Evolutionary conservation across 2,329 filamentous ascomycete genomes (phyloP).

Genomic region (Drechslerella coelobrocha): DNA sequence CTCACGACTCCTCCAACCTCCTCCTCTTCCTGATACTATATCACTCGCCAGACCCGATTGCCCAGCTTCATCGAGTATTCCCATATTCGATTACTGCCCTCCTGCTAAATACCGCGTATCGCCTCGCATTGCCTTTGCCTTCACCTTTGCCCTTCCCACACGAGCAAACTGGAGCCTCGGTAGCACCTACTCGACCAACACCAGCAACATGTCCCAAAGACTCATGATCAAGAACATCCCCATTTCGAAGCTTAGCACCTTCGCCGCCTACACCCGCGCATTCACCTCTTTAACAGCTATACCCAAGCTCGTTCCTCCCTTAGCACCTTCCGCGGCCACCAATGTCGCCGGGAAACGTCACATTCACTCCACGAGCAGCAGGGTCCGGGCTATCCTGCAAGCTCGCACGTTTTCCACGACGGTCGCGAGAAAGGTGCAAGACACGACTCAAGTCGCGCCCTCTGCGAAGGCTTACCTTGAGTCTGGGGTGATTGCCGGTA

Average conservation of each 20-base stretch:
- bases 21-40: neutral
- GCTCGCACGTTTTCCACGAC: constrained; percentile 50
- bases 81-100: neutral
- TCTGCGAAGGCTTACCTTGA: constrained; percentile 79
- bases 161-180: constrained; percentile 39
- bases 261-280: constrained; percentile 48
- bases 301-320: constrained; percentile 44
- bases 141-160: neutral
- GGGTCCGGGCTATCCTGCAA: constrained; percentile 47
- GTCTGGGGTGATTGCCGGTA: constrained; percentile 81
- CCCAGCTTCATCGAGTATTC: neutral
- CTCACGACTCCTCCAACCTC: neutral
- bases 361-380: constrained; percentile 14
- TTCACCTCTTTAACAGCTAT: constrained; percentile 50
- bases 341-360: constrained; percentile 47
- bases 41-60: neutral
- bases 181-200: constrained; percentile 15
- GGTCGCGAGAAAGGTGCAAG: constrained; percentile 49
- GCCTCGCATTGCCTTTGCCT: constrained; percentile 14
- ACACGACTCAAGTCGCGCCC: constrained; percentile 38
- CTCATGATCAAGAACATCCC: constrained; percentile 45
- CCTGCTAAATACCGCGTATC: constrained; percentile 3
- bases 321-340: constrained; percentile 49
- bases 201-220: constrained; percentile 46
- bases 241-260: constrained; percentile 51